phyloP scores from a whole-genome alignment of 2,329 filamentous ascomycete genomes.

The Ophiostoma sp. region DNA sequence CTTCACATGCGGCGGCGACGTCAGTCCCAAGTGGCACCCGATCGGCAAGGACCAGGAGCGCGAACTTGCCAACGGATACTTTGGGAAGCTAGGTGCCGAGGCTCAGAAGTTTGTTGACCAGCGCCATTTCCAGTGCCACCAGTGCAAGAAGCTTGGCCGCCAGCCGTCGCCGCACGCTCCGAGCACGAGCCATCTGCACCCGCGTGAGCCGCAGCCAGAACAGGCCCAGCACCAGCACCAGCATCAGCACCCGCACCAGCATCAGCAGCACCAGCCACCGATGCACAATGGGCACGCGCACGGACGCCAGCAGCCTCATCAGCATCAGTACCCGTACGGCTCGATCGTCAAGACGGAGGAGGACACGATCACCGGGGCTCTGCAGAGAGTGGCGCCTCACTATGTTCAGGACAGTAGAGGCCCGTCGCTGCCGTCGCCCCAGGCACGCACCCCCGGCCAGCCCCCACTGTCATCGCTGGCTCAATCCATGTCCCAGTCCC shows the following conservation, averaged over 20 bases:
- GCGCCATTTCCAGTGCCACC: slow-evolving; percentile 66
- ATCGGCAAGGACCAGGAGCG: slow-evolving; percentile 38
- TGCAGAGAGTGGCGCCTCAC: slow-evolving; percentile 22
- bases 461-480: slow-evolving; percentile 8
- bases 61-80: slow-evolving; percentile 9
- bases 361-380: slow-evolving; percentile 19
- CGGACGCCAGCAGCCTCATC: background rate
- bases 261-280: background rate
- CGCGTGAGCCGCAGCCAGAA: background rate
- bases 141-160: slow-evolving; percentile 57
- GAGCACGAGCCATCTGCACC: background rate
- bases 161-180: slow-evolving; percentile 34
- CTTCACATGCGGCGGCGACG: slow-evolving; percentile 61
- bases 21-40: slow-evolving; percentile 69
- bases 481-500: slow-evolving; percentile 12
- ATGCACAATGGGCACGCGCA: background rate
- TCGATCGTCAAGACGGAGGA: slow-evolving; percentile 25
- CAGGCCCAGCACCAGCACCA: background rate
- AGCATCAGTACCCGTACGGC: slow-evolving; percentile 2
- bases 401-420: slow-evolving; percentile 14
- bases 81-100: slow-evolving; percentile 43
- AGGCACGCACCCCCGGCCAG: slow-evolving; percentile 9
- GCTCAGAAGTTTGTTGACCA: slow-evolving; percentile 56
- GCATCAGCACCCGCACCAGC: background rate
- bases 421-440: slow-evolving; percentile 24